Conservation (phyloP, 805 yeast species). For the Zygotorulaspora chibaensis region DNA sequence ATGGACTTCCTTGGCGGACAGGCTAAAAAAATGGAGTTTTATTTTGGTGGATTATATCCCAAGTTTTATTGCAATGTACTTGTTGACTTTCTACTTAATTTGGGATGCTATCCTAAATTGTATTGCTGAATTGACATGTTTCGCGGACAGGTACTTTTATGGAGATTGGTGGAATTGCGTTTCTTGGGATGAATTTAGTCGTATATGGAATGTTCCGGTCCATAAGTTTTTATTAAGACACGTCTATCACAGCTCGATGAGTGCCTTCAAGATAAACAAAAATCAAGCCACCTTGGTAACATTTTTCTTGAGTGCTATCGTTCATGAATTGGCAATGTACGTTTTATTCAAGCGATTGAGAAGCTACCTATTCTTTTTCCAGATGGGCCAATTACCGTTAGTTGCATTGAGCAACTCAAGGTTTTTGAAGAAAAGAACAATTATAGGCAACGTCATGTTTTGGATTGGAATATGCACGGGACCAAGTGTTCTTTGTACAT, state of each 20-base stretch:
- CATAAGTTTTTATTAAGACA: slow-evolving; percentile 86
- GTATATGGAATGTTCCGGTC: slow-evolving; percentile 94
- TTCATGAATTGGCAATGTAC: slow-evolving; percentile 92
- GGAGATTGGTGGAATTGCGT: slow-evolving; percentile 98
- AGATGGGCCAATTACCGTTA: slow-evolving; percentile 84
- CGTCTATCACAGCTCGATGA: slow-evolving; percentile 86
- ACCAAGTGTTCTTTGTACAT: slow-evolving; percentile 81
- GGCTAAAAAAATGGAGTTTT: slow-evolving; percentile 27
- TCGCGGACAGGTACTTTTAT: slow-evolving; percentile 89
- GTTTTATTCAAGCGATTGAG: slow-evolving; percentile 75
- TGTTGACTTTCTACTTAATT: slow-evolving; percentile 78
- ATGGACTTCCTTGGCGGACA: slow-evolving; percentile 22
- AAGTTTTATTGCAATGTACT: slow-evolving; percentile 68
- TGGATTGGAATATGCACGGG: slow-evolving; percentile 92
- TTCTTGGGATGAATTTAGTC: slow-evolving; percentile 88
- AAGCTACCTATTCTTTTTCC: slow-evolving; percentile 74
- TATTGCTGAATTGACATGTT: slow-evolving; percentile 80
- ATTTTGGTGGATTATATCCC: slow-evolving; percentile 69
- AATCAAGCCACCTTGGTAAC: slow-evolving; percentile 70
- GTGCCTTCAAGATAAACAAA: slow-evolving; percentile 65
- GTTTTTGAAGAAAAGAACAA: slow-evolving; percentile 49
- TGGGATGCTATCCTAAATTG: slow-evolving; percentile 94
- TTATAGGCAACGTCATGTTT: slow-evolving; percentile 75
- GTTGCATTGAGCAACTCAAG: slow-evolving; percentile 58
- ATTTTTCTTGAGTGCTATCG: slow-evolving; percentile 69